Base-by-base conservation (phyloP, 1,284 basidiomycete genomes). In the Ceratobasidium sp. region DNA sequence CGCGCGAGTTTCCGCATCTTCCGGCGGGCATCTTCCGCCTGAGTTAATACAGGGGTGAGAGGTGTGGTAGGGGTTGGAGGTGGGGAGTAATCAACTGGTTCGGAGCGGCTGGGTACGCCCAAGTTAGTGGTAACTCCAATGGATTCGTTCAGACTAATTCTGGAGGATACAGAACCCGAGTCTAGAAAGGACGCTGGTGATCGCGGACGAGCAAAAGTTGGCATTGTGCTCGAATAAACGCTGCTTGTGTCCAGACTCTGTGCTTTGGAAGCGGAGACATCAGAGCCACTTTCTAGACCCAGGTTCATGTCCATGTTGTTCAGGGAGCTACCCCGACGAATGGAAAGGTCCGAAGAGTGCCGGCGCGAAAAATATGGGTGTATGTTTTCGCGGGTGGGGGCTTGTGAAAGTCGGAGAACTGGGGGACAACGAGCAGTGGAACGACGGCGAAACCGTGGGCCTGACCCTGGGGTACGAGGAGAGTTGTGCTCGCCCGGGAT, bases 1-100 rank as follows among this genome's bases (percentile, higher is more conserved):
- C 66, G 66, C 19, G 66, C 66, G 7, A 71, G 66, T 29, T 71
- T 71, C 0, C 66, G 66, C 66, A 71, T 71, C 41, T 71, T 71
- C 0, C 66, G 66, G 31, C 66, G 66, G 19, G 66, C 66, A 59
- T 71, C 66, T 59, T 71, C 66, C 29, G 66, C 66, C 27, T 71
- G 66, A 22, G 66, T 58, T 11, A 71, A 11, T 1, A 71, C 14
- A 14, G 66, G 66, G 14, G 66, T 71, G 16, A 71, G 29, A 8
- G 65, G 65, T 16, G 65, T 69, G 16, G 65, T 71, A 22, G 66
- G 66, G 37, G 37, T 71, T 58, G 66, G 66, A 29, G 66, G 66
- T 27, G 59, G n/a, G 29, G 66, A 71, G 39, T 8, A 34, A 14
- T 59, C 54, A 39, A 34, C 39, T 24, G 29, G 7, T 22, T 53